phyloP scores from a whole-genome alignment of 352 stramenopile species.

The Phytophthora fragariae region DNA sequence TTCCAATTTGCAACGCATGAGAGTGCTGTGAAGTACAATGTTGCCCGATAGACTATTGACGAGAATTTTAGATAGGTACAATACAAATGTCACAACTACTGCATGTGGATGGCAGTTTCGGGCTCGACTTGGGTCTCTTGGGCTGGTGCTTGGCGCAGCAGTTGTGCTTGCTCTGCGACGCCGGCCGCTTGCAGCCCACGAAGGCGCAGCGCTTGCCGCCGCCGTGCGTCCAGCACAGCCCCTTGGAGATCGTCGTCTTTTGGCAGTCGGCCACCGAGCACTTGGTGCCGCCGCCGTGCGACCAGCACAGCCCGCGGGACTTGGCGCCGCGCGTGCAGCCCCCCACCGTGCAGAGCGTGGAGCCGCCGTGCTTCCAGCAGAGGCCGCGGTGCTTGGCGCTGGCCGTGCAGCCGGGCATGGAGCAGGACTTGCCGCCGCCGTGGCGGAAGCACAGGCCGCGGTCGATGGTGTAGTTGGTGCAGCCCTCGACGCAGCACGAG shows the following conservation, averaged over 20 bases:
- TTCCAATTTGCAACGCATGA: too few species aligned
- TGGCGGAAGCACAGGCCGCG: conserved; percentile 56
- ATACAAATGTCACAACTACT: too few species aligned
- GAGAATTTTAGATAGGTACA: too few species aligned
- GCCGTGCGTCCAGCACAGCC: conserved; percentile 62
- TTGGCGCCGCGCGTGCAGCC: conserved; percentile 74
- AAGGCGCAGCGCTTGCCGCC: conserved; percentile 51
- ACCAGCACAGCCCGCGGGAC: conserved; percentile 86
- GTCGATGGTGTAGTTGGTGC: conserved; percentile 62
- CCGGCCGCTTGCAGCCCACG: conserved; percentile 50
- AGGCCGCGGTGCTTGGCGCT: conserved; percentile 62
- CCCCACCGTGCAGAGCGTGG: conserved; percentile 53
- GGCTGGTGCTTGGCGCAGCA: conserved; percentile 30
- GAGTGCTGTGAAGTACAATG: too few species aligned
- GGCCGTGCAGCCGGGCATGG: conserved; percentile 47
- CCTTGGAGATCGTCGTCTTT: conserved; percentile 50
- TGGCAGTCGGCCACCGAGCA: conserved; percentile 52
- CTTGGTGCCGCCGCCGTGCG: conserved; percentile 84
- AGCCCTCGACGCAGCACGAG: conserved; percentile 49
- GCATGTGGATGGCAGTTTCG: too few species aligned
- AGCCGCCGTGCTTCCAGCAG: conserved; percentile 42
- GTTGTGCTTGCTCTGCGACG: conserved; percentile 49
- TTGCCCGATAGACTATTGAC: too few species aligned
- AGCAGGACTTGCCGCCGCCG: conserved; percentile 59
- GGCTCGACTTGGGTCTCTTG: conserved; percentile 8